These are phyloP conservation scores for Solanum ossicruentum DNA, from an alignment of 257 asterid species.

Conservation along the genomic window DNA sequence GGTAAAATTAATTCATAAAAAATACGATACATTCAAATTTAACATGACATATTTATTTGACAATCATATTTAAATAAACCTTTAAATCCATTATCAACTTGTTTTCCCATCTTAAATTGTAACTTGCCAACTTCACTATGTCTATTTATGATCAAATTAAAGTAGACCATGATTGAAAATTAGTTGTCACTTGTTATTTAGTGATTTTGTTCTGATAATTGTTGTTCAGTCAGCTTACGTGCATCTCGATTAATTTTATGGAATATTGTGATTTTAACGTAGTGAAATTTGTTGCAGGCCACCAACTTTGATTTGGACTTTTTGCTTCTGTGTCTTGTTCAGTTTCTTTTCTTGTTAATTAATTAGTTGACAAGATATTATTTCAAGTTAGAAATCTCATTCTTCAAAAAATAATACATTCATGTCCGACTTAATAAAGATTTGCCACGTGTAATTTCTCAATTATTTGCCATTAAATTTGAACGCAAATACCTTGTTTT, in stretches of 20 bases:
- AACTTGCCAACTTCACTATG: neutral
- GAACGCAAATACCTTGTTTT: no score
- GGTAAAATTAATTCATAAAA: neutral
- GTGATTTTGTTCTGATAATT: no score
- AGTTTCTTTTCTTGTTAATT: neutral
- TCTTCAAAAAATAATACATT: neutral
- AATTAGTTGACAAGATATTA: neutral
- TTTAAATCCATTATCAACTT: neutral
- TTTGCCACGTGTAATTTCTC: neutral
- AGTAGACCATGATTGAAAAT: neutral
- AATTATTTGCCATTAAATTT: neutral
- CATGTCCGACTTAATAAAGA: neutral
- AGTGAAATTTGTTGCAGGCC: neutral
- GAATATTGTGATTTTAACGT: neutral
- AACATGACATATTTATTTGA: neutral
- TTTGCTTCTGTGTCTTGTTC: neutral
- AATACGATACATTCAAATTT: neutral
- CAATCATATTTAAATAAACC: no score
- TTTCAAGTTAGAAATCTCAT: neutral
- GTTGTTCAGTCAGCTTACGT: accelerated
- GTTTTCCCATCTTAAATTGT: neutral
- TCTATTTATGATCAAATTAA: neutral
- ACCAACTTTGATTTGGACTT: neutral
- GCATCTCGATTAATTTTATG: neutral
- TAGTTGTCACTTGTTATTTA: neutral